phyloP scores from a whole-genome alignment of 2,329 filamentous ascomycete species.

The Alternaria metachromatica region DNA sequence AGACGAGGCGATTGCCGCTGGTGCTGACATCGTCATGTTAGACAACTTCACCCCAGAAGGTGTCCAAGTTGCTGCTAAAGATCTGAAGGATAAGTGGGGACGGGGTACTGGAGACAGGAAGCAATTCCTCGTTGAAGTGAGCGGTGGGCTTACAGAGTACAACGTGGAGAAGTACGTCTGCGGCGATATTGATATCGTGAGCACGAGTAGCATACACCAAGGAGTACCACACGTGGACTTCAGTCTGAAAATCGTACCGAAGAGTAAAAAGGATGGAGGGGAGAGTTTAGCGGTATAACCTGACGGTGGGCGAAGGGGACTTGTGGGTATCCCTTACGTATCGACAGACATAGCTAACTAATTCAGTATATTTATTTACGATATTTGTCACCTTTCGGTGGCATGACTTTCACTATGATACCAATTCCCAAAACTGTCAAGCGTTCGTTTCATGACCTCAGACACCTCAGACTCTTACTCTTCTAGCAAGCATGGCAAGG shows the following conservation, averaged over 20 bases:
- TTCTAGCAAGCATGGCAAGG: not conserved
- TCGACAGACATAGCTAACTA: not conserved
- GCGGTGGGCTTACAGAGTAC: conserved; percentile 82
- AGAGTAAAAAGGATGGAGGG: conserved; percentile 36
- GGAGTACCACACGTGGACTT: conserved; percentile 94
- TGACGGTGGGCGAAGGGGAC: not conserved
- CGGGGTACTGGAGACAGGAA: conserved; percentile 65
- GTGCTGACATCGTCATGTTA: conserved; percentile 95
- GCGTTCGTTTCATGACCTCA: not conserved
- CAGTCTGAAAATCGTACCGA: conserved; percentile 81
- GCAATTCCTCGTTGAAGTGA: conserved; percentile 84
- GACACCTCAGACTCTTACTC: not conserved
- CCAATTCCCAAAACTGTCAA: not conserved
- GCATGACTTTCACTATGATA: not conserved
- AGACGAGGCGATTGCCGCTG: conserved; percentile 86
- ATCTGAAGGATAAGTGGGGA: conserved; percentile 80
- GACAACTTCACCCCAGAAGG: conserved; percentile 90
- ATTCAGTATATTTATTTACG: not conserved
- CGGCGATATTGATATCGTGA: conserved; percentile 90
- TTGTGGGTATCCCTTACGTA: not conserved
- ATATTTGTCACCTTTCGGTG: not conserved
- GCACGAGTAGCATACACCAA: conserved; percentile 96
- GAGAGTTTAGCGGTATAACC: conserved; percentile 18
- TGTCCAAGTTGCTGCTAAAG: conserved; percentile 75
- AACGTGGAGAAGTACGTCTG: conserved; percentile 84